Conservation (phyloP, 1,139 yeast species). For the Dujonia santamariae region DNA sequence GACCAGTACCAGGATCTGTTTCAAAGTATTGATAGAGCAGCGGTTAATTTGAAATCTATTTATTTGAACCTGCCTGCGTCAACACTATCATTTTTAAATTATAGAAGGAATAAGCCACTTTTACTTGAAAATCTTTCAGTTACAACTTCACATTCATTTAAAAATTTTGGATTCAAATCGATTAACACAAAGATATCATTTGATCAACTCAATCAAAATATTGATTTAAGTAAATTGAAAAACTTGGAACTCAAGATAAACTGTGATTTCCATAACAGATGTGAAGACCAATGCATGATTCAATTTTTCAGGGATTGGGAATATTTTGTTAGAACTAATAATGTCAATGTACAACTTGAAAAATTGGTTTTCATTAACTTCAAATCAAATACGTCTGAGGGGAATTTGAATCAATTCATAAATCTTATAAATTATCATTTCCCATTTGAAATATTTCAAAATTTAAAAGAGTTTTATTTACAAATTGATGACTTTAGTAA, state of each 20-base stretch:
- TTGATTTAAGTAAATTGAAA: conserved; percentile 15
- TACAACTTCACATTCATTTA: conserved; percentile 8
- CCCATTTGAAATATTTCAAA: conserved; percentile 9
- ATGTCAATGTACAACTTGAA: conserved; percentile 11
- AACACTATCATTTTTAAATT: conserved; percentile 8
- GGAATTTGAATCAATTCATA: conserved; percentile 21
- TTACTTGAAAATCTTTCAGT: conserved; percentile 4
- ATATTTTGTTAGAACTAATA: not conserved
- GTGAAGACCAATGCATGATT: conserved; percentile 21
- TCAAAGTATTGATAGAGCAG: too few relatives aligned
- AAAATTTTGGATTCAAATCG: conserved; percentile 9
- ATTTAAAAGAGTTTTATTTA: conserved; percentile 17
- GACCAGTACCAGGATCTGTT: conserved; percentile 2
- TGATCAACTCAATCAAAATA: conserved; percentile 13
- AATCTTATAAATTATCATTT: conserved; percentile 12
- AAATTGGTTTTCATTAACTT: conserved; percentile 22
- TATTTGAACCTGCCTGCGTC: conserved; percentile 11
- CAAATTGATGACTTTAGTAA: conserved; percentile 22
- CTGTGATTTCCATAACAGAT: conserved; percentile 17
- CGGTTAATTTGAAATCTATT: conserved; percentile 7
- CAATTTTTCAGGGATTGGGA: conserved; percentile 19
- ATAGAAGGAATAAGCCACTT: conserved; percentile 6
- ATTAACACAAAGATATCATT: conserved; percentile 9
- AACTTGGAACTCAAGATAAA: conserved; percentile 22
- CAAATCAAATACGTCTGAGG: conserved; percentile 18